These are phyloP conservation scores for Pichia heedii DNA, from an alignment of 805 yeast species.

Conservation along the genomic window DNA sequence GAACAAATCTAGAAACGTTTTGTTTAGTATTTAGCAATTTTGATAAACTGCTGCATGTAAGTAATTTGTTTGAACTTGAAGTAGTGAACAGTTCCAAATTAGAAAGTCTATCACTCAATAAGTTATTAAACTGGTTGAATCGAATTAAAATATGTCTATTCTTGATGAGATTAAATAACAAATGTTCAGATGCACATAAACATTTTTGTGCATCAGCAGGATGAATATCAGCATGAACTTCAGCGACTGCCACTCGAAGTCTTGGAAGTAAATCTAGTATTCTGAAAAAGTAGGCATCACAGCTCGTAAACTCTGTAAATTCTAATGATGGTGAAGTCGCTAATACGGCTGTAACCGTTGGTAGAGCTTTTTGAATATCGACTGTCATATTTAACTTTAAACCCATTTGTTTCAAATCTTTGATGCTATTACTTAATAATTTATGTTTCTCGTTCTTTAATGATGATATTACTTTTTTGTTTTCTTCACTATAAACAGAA, in stretches of 20 bases:
- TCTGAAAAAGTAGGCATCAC: constrained; percentile 54
- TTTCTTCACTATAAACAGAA: constrained; percentile 53
- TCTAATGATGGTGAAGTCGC: constrained; percentile 42
- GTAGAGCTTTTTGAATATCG: constrained; percentile 55
- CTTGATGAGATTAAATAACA: constrained; percentile 49
- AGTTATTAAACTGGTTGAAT: constrained; percentile 15
- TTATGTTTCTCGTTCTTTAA: constrained; percentile 76
- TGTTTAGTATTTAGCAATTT: neutral
- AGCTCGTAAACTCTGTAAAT: constrained; percentile 25
- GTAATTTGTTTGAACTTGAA: neutral
- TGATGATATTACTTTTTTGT: constrained; percentile 59
- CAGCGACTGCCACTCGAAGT: constrained; percentile 53
- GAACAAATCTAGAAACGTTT: constrained; percentile 6
- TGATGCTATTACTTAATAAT: constrained; percentile 65
- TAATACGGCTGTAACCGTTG: constrained; percentile 54
- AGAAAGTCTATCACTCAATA: constrained; percentile 6
- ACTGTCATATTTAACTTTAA: constrained; percentile 55
- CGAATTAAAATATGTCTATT: constrained; percentile 39
- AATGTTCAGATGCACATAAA: constrained; percentile 65
- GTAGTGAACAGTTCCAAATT: constrained; percentile 6
- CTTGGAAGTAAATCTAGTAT: constrained; percentile 75
- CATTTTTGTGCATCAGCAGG: constrained; percentile 65
- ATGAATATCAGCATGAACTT: constrained; percentile 67
- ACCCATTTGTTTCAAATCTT: constrained; percentile 71
- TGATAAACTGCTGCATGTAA: neutral